Evolutionary conservation across 2,329 filamentous ascomycete genomes (phyloP), one percentile per base, ranked within the genome.

Genomic region (Sordariomycetes sp.): DNA sequence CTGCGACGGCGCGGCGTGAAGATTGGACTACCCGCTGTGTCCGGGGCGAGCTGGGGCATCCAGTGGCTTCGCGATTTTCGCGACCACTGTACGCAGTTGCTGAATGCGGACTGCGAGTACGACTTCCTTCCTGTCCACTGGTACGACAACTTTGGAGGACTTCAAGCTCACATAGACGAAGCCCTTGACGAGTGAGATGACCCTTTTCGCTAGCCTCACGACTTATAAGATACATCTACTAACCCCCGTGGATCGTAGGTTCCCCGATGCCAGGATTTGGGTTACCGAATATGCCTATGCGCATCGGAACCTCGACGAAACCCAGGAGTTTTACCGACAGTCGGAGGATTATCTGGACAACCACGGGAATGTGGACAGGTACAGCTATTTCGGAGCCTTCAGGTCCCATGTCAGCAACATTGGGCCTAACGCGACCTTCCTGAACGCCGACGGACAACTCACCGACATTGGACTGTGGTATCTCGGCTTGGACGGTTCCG

Each of bases 301-400:
- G 58, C 69, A 84, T 60, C 74, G 80, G 63, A 71, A 76, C 28
- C 74, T 89, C 17, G 60, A 67, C 1, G 69, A 74, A 0, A 85
- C 84, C 0, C 79, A 89, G 65, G 62, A 66, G 0, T 90, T 88
- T 65, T 90, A 81, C 72, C 89, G 89, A 63, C 74, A 74, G 63
- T 83, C 80, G 2, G 69, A 79, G 56, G 76, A 81, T 52, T 89
- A 84, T 67, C 80, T 92, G 59, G 87, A 91, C 57, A 65, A 64
- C 54, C 62, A 66, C 28, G 61, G 65, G 50, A 83, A 78, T 57
- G 75, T 90, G 15, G 81, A 76, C 1, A 79, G 80, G 34, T 92
- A 92, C 67, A 83, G 84, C 0, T 87, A 86, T 68, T 94, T 90
- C 64, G 88, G 87, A 52, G 78, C 85, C 8, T 92, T 91, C 66